These are phyloP conservation scores for Fusarium subtropicale DNA, from an alignment of 2,329 filamentous ascomycete species.

Conservation along the genomic window DNA sequence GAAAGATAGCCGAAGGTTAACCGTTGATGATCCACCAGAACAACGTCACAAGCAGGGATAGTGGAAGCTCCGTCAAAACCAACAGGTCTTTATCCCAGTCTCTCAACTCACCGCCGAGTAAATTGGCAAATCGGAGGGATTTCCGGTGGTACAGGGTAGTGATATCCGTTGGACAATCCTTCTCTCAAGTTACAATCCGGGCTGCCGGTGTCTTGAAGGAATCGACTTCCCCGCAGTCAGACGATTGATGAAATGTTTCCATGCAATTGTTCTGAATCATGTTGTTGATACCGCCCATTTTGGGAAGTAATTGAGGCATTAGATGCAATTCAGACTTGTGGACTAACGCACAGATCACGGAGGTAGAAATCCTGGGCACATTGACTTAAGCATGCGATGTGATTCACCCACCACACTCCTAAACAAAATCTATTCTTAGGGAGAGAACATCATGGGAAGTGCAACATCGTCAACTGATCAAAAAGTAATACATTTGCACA, in stretches of 20 bases:
- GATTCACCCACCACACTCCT: neutral
- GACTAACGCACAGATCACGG: rapidly evolving
- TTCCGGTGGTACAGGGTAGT: slow-evolving; percentile 18
- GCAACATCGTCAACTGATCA: neutral
- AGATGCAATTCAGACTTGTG: too few species aligned
- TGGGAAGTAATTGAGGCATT: neutral
- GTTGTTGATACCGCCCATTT: neutral
- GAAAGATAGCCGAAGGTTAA: slow-evolving; percentile 1
- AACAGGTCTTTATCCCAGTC: neutral
- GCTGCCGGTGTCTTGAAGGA: neutral
- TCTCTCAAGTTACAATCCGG: neutral
- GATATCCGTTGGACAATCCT: neutral
- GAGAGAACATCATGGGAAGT: neutral
- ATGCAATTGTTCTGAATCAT: neutral
- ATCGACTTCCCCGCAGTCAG: neutral
- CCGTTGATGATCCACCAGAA: neutral
- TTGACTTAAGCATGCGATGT: rapidly evolving
- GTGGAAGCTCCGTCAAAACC: slow-evolving; percentile 8
- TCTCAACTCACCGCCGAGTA: slow-evolving; percentile 5
- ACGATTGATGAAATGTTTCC: neutral
- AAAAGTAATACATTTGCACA: neutral
- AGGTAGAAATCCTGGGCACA: neutral
- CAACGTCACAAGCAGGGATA: slow-evolving; percentile 6
- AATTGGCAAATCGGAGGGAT: neutral
- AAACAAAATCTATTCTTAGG: too few species aligned